Base-by-base conservation (phyloP, 23 red algal genomes). In the Gracilaria domingensis region DNA sequence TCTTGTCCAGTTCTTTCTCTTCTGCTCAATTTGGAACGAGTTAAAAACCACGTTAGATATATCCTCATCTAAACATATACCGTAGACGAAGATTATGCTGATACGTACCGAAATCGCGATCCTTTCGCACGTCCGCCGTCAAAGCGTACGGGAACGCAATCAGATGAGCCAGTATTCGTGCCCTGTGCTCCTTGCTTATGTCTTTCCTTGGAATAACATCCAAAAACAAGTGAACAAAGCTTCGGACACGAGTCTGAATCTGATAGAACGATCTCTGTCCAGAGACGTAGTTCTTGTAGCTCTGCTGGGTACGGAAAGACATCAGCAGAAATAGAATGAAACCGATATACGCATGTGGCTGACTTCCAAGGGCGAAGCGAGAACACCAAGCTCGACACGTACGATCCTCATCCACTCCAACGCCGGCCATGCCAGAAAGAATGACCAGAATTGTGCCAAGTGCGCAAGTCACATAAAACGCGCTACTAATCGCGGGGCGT, bases 301-400 rank as follows among this genome's bases (percentile, higher is more conserved):
- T 83, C 79, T 83, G 79, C 28, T 24, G 29, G 0, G 60, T 83
- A n/a, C 79, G 79, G 26, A 83, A 83, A 23, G 79, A 61, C 79
- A 83, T 83, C n/a, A 83, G 17, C 56, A 83, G 37, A 47, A 83
- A 83, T 16, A 83, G 54, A 64, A 83, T 83, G 54, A 83, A 61
- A 49, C 79, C 79, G 11, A 83, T 66, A 34, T 83, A 83, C 18
- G 79, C 79, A 23, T 83, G 79, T 8, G 79, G 79, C 30, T 83
- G 79, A 18, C 24, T 42, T 40, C 79, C 79, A 24, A 83, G n/a
- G 7, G 56, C 60, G 39, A 83, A 53, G 35, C 60, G 79, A 16
- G 79, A 83, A 55, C 79, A 83, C 79, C 79, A 83, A 11, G 79
- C 79, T 61, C 79, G 79, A 47, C 79, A 83, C 12, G 53, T 39